Base-by-base conservation (phyloP, 495 filamentous ascomycete genomes). In the Evansstolkia leycettana region DNA sequence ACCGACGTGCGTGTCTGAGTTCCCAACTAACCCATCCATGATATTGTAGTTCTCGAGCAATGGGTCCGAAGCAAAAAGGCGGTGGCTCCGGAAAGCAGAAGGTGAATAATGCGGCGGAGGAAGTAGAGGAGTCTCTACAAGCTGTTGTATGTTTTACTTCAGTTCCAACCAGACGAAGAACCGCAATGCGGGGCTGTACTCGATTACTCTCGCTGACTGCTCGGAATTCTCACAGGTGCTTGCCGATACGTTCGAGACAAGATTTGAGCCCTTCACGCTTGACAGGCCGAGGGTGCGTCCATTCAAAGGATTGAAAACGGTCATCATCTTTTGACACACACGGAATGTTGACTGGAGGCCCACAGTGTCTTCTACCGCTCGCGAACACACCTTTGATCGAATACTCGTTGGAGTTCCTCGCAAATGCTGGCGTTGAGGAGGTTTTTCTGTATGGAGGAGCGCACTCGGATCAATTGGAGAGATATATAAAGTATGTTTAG, bases 401-500 rank as follows among this genome's bases (percentile, higher is more conserved):
- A 60, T 95, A 99, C 55, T 94, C 89, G 2, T 75, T 95, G 42
- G 90, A 99, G 54, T 95, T 90, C 54, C 79, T 99, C 0, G 88
- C 89, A 33, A 84, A 84, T 70, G 82, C 88, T 24, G 89, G 88
- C 20, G 84, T 95, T 1, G 73, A 89, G 41, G 87, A 95, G 24
- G 78, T 95, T 26, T 90, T 84, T 51, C 70, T 99, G 39, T 96
- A 94, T 56, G 88, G 80, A 42, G 84, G 85, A 28, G 77, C 82
- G 15, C 90, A 99, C 51, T 81, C 80, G n/a, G 80, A 89, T 27
- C 73, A 88, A 48, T 67, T 99, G 40, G 90, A 95, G 58, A 67
- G 72, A 48, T 90, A 94, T 50, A 79, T 96, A 52, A 64, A 70
- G 72, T 76, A 59, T 42, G 53, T 46, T 15, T 18, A 14, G 9